These are phyloP conservation scores for Sclerotinia nivalis DNA, from an alignment of 2,329 filamentous ascomycete species.

Conservation along the genomic window DNA sequence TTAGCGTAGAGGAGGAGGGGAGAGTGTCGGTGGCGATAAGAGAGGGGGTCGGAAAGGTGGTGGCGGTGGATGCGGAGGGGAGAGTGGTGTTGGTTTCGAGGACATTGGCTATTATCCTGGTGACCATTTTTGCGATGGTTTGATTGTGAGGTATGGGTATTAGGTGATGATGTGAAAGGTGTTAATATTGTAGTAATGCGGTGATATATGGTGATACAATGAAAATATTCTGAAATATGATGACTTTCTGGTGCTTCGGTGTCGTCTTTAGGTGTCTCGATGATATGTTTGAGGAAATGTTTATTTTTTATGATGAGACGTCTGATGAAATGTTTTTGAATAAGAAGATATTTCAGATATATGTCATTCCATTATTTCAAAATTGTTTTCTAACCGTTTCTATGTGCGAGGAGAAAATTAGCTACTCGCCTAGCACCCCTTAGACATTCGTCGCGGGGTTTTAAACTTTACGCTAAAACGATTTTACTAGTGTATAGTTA, in stretches of 20 bases:
- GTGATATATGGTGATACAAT: neutral
- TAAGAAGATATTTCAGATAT: too few species aligned
- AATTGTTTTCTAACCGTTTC: neutral
- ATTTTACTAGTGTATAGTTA: neutral
- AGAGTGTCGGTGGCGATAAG: neutral
- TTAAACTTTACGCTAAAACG: neutral
- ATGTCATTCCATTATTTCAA: too few species aligned
- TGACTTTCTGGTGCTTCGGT: neutral
- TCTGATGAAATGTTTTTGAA: too few species aligned
- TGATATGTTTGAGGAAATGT: too few species aligned
- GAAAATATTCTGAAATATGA: neutral
- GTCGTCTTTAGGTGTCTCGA: too few species aligned
- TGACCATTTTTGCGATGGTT: neutral
- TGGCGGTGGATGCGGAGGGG: too few species aligned
- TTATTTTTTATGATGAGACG: too few species aligned
- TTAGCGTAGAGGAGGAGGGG: too few species aligned
- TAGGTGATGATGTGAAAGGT: neutral
- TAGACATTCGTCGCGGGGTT: neutral
- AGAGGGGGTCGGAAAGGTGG: neutral
- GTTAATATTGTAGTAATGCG: neutral
- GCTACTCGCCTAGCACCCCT: neutral
- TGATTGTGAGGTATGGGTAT: neutral
- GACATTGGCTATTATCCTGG: neutral
- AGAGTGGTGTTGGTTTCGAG: neutral
- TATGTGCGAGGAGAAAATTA: neutral